Conservation (phyloP, 2,329 filamentous ascomycete genomes). For the Diplodia sapinea region DNA sequence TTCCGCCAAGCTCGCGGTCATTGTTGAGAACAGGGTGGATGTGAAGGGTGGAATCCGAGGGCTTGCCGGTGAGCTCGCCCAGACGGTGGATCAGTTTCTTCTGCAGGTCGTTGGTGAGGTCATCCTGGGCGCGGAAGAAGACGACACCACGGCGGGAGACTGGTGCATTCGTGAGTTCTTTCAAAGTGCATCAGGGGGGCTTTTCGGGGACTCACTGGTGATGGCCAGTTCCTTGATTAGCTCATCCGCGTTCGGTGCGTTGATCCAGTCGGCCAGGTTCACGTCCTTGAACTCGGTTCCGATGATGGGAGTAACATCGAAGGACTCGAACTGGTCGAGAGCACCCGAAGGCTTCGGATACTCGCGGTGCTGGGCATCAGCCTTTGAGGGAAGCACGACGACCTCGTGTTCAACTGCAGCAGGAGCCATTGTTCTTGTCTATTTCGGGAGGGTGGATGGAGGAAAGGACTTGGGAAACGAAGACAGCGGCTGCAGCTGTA, state of each 20-base stretch:
- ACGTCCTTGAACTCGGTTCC: conserved; percentile 65
- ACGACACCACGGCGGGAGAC: conserved; percentile 61
- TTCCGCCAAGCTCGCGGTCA: conserved; percentile 49
- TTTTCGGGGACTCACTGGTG: conserved; percentile 38
- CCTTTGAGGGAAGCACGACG: conserved; percentile 14
- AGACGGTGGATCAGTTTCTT: conserved; percentile 61
- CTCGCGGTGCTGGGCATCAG: conserved; percentile 32
- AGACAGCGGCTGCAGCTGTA: background rate
- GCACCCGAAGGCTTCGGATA: conserved; percentile 59
- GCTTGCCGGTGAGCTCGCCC: conserved; percentile 64
- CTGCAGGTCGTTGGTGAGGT: conserved; percentile 57
- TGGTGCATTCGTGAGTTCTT: conserved; percentile 33
- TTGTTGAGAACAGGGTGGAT: conserved; percentile 62
- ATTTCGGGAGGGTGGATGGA: too few species aligned
- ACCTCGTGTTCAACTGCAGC: conserved; percentile 30
- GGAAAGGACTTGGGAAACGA: background rate
- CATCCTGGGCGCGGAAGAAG: conserved; percentile 60
- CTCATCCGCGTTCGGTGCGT: conserved; percentile 67
- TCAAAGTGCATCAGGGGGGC: conserved; percentile 1
- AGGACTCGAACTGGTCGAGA: conserved; percentile 59
- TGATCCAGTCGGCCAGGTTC: conserved; percentile 67
- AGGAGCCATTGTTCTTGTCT: conserved; percentile 22
- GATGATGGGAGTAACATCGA: conserved; percentile 67
- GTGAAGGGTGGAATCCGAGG: conserved; percentile 61
- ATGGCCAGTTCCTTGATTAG: conserved; percentile 67